Evolutionary conservation across 495 filamentous ascomycete species (phyloP).

Genomic region (Mytilinidion resinicola): DNA sequence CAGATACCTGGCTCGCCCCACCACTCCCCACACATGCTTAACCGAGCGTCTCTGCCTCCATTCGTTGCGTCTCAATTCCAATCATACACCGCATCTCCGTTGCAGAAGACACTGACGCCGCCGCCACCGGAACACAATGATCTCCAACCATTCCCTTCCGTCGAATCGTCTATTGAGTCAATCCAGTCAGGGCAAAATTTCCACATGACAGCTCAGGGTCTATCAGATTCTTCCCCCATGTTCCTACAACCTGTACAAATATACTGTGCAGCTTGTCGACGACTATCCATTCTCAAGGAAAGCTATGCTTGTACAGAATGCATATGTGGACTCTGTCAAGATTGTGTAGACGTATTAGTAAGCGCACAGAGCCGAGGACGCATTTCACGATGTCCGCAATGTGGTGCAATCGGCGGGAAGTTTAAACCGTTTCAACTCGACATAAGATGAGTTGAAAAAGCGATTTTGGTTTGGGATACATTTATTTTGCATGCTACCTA

Average conservation of each 20-base stretch:
- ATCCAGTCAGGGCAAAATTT: constrained; percentile 56
- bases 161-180: constrained; percentile 63
- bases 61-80: constrained; percentile 54
- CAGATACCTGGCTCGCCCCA: constrained; percentile 54
- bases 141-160: constrained; percentile 72
- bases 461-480: no score
- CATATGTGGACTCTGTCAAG: constrained; percentile 82
- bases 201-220: constrained; percentile 49
- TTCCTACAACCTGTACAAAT: constrained; percentile 66
- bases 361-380: constrained; percentile 43
- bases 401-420: constrained; percentile 58
- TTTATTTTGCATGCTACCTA: no score
- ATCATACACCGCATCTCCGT: constrained; percentile 76
- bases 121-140: constrained; percentile 58
- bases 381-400: constrained; percentile 57
- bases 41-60: constrained; percentile 75
- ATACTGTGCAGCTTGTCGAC: constrained; percentile 78
- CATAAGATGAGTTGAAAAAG: constrained; percentile 43
- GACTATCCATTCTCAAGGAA: constrained; percentile 63
- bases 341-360: constrained; percentile 75
- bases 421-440: constrained; percentile 65
- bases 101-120: constrained; percentile 78
- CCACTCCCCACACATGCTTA: constrained; percentile 56
- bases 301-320: constrained; percentile 91
- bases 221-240: constrained; percentile 46